phyloP scores from a whole-genome alignment of 371 early-diverging fungal genomes.

The Basidiobolus meristosporus region DNA sequence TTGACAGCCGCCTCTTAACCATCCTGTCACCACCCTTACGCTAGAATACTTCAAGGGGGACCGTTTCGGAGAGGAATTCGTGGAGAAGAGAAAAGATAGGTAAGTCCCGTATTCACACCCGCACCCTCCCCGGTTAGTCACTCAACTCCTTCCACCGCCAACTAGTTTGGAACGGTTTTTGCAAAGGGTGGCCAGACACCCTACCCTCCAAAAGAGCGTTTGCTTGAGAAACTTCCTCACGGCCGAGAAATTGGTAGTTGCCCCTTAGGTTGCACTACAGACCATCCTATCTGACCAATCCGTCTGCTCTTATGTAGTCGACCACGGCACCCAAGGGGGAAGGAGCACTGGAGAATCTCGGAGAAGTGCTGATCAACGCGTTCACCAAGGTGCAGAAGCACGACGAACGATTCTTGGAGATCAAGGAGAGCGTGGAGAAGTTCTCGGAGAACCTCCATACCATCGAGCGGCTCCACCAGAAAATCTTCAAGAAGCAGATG shows the following conservation, averaged over 20 bases:
- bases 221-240: conserved; percentile 63
- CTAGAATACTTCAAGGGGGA: conserved; percentile 85
- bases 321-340: conserved; percentile 13
- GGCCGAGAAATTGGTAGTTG: conserved; percentile 46
- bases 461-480: conserved; percentile 52
- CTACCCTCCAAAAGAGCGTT: conserved; percentile 48
- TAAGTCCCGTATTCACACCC: conserved; percentile 3
- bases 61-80: conserved; percentile 74
- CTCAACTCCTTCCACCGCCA: neutral
- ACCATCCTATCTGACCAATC: neutral
- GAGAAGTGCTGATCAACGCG: conserved; percentile 79
- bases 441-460: conserved; percentile 65
- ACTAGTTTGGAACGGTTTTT: conserved; percentile 59
- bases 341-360: conserved; percentile 65
- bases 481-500: conserved; percentile 54
- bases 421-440: conserved; percentile 55
- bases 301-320: conserved; percentile 1
- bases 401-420: conserved; percentile 65
- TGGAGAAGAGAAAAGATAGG: conserved; percentile 57
- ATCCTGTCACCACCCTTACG: too few relatives aligned
- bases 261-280: neutral
- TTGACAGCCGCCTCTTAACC: too few relatives aligned
- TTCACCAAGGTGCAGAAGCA: conserved; percentile 77
- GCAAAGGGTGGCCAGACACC: conserved; percentile 69
- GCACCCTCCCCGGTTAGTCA: neutral